Percentiles rank a stretch among this genome's conserved stretches.
Evolutionary conservation across 352 stramenopile species (phyloP).

Genomic region (Thalassiosira mediterranea): DNA sequence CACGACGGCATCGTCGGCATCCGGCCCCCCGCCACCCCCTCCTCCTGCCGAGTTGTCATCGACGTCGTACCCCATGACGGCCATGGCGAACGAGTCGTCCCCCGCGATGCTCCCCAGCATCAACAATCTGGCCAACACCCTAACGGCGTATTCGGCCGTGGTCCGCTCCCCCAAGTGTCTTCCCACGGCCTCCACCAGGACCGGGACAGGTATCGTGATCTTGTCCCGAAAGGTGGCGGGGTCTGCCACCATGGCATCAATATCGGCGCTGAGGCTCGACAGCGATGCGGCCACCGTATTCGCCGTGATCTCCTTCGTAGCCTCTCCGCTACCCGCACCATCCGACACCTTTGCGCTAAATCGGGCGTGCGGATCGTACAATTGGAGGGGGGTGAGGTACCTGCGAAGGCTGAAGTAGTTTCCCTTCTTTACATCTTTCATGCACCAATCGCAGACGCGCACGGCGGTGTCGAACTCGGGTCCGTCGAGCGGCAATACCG

Average conservation of each 20-base stretch:
- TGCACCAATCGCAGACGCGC: slow-evolving; percentile 73
- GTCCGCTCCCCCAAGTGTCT: slow-evolving; percentile 64
- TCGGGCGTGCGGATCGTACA: slow-evolving; percentile 54
- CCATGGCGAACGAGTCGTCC: slow-evolving; percentile 63
- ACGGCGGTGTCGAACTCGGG: slow-evolving; percentile 69
- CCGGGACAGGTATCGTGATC: slow-evolving; percentile 56
- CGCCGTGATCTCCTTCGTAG: slow-evolving; percentile 47
- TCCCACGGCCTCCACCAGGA: slow-evolving; percentile 65
- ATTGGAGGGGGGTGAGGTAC: slow-evolving; percentile 75
- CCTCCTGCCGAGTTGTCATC: slow-evolving; percentile 17
- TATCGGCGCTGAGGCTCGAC: slow-evolving; percentile 63
- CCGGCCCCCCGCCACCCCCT: slow-evolving; percentile 8
- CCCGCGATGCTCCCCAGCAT: slow-evolving; percentile 63
- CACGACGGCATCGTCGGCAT: slow-evolving; percentile 5
- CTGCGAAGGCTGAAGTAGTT: slow-evolving; percentile 81
- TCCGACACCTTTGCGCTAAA: slow-evolving; percentile 7
- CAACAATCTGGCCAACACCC: slow-evolving; percentile 63
- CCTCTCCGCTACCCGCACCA: slow-evolving; percentile 28
- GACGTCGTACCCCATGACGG: slow-evolving; percentile 36
- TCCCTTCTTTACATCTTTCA: slow-evolving; percentile 73
- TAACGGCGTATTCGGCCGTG: slow-evolving; percentile 70
- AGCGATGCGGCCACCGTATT: slow-evolving; percentile 71
- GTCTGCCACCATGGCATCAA: slow-evolving; percentile 66
- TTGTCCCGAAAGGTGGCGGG: slow-evolving; percentile 38
- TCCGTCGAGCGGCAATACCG: slow-evolving; percentile 65